Percentiles rank a stretch among this genome's conserved stretches.
These are phyloP conservation scores for Isoetes taiwanensis DNA, from an alignment of 75 land plant genomes.

Conservation along the genomic window DNA sequence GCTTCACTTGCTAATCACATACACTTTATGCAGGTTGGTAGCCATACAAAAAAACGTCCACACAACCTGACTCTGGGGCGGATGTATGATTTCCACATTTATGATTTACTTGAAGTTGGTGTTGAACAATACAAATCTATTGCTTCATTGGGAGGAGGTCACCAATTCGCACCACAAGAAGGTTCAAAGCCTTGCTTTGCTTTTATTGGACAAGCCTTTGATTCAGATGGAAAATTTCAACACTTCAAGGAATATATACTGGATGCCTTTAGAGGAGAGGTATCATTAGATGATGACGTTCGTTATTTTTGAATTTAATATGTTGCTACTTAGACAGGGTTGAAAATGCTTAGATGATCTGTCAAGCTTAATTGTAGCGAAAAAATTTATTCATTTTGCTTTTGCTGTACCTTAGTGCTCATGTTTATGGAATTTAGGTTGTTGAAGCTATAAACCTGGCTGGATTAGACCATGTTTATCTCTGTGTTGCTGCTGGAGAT, in stretches of 20 bases:
- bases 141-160: slow-evolving; percentile 38
- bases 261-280: slow-evolving; percentile 85
- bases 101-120: slow-evolving; percentile 90
- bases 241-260: slow-evolving; percentile 84
- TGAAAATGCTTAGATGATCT: background rate
- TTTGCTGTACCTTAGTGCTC: slow-evolving; percentile 10
- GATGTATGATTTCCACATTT: slow-evolving; percentile 77
- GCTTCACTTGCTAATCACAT: background rate
- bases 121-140: slow-evolving; percentile 60
- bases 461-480: slow-evolving; percentile 61
- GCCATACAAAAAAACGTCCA: slow-evolving; percentile 92
- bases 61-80: slow-evolving; percentile 76
- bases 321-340: background rate
- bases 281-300: slow-evolving; percentile 9
- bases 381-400: background rate
- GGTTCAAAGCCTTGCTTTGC: slow-evolving; percentile 89
- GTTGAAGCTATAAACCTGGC: slow-evolving; percentile 66
- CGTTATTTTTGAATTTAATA: background rate
- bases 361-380: background rate
- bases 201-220: slow-evolving; percentile 85
- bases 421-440: too few relatives aligned
- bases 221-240: slow-evolving; percentile 47
- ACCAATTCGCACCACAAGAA: slow-evolving; percentile 51
- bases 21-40: slow-evolving; percentile 45
- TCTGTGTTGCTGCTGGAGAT: slow-evolving; percentile 57